These are phyloP conservation scores for Beta macrorhiza DNA, from an alignment of 179 eudicot species.

Conservation along the genomic window DNA sequence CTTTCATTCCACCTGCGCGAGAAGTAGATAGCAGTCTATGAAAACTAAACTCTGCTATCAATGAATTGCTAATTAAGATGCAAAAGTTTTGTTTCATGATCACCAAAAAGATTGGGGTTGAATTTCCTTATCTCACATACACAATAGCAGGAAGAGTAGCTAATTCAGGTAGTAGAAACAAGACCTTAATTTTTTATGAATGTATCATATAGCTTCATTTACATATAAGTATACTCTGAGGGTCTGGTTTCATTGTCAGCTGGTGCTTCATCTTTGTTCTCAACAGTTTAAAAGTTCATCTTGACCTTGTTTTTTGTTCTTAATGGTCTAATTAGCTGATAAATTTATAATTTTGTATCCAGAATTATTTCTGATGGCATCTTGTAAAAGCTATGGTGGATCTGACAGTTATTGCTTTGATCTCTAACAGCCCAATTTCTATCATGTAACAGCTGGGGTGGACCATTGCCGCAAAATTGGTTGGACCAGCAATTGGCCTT, in stretches of 20 bases:
- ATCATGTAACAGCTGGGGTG: slow-evolving; percentile 80
- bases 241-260: not conserved
- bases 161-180: slow-evolving; percentile 4
- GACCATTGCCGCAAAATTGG: slow-evolving; percentile 93
- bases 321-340: not conserved
- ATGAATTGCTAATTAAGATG: not conserved
- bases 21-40: not conserved
- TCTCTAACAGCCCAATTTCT: slow-evolving; percentile 9
- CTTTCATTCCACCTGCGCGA: not conserved
- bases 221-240: not conserved
- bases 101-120: not conserved
- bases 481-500: slow-evolving; percentile 72
- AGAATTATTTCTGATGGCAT: not conserved
- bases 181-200: too few species aligned
- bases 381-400: not conserved
- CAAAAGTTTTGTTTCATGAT: not conserved
- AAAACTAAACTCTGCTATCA: not conserved
- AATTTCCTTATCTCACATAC: not conserved
- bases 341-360: not conserved
- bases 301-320: not conserved
- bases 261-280: slow-evolving; percentile 5
- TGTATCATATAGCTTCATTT: not conserved
- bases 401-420: slow-evolving; percentile 9
- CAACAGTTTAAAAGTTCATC: not conserved
- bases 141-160: not conserved